Evolutionary conservation across 176 grass and related monocot species (phyloP), one percentile per base, ranked within the genome.

Genomic region (Cocos nucifera): DNA sequence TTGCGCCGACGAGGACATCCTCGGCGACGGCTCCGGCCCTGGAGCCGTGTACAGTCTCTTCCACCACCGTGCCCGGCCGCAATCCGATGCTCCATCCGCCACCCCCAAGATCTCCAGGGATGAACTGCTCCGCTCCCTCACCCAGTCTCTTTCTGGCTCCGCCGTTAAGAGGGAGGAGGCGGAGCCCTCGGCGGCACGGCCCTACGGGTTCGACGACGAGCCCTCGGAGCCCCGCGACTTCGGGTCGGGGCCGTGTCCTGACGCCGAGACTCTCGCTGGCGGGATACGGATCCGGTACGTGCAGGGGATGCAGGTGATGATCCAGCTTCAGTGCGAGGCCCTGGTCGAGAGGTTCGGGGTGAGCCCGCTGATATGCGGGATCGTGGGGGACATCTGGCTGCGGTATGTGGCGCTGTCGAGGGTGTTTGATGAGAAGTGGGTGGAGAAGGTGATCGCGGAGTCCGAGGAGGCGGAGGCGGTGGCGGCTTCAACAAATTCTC

Each of bases 401-500:
- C 77, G 86, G 5, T 87, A 72, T 64, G 21, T 89, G 5, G 75
- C 73, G 7, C 22, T 61, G 14, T 79, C 90, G 8, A 69, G 55
- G 62, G 86, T 95, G 56, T 87, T 87, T 19, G 75, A 95, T 24
- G 64, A 81, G 30, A 76, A 59, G 32, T 95, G 90, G 86, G 69
- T 1, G 5, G 19, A 6, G 22, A 66, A 74, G 18, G 62, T 83
- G 56, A 69, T 95, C 19, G 69, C 35, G 0, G 71, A 65, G 14
- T 78, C 78, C 4, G 50, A 62, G 61, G 62, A 52, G 3, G 28
- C 21, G 21, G 21, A 21, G 21, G 21, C 25, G 20, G 50, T 20
- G 7, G 27, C n/a, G 15, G n/a, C 70, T 4, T 29, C 35, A 44
- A 44, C 9, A 2, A 12, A 51, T 51, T 54, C 54, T 30, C 22